phyloP scores from a whole-genome alignment of 1,139 yeast species.

The Yamadazyma diddensiae region DNA sequence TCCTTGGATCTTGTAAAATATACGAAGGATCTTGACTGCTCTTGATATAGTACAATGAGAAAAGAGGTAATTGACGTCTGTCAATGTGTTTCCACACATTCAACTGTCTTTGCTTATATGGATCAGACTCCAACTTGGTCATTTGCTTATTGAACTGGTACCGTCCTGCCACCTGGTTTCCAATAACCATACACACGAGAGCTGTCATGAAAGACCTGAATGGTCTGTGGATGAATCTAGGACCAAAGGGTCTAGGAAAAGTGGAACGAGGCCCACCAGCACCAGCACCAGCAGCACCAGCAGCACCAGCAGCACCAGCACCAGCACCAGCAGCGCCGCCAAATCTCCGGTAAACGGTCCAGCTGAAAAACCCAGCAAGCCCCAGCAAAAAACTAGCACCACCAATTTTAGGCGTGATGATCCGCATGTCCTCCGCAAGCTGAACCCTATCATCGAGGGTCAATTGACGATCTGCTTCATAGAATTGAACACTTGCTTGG shows the following conservation, averaged over 20 bases:
- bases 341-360: constrained; percentile 20
- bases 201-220: constrained; percentile 34
- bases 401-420: constrained; percentile 25
- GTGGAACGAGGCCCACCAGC: too few species aligned
- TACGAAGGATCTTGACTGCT: constrained; percentile 33
- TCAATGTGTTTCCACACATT: constrained; percentile 40
- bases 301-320: too few species aligned
- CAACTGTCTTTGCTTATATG: constrained; percentile 17
- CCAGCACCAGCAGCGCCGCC: constrained; percentile 4
- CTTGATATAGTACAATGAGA: constrained; percentile 33
- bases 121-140: constrained; percentile 12
- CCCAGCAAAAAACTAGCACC: constrained; percentile 26
- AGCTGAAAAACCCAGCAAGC: constrained; percentile 23
- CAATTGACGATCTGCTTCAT: constrained; percentile 41
- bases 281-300: constrained; percentile 4
- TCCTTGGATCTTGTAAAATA: constrained; percentile 27
- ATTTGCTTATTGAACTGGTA: constrained; percentile 23
- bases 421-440: constrained; percentile 28
- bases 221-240: constrained; percentile 25
- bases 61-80: constrained; percentile 34
- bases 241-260: constrained; percentile 1
- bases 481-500: constrained; percentile 37
- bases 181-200: constrained; percentile 24
- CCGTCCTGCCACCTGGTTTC: constrained; percentile 24
- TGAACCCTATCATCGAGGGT: constrained; percentile 28